Evolutionary conservation across 768 basidiomycete genomes (phyloP).

Genomic region (Agaricus sinodeliciosus): DNA sequence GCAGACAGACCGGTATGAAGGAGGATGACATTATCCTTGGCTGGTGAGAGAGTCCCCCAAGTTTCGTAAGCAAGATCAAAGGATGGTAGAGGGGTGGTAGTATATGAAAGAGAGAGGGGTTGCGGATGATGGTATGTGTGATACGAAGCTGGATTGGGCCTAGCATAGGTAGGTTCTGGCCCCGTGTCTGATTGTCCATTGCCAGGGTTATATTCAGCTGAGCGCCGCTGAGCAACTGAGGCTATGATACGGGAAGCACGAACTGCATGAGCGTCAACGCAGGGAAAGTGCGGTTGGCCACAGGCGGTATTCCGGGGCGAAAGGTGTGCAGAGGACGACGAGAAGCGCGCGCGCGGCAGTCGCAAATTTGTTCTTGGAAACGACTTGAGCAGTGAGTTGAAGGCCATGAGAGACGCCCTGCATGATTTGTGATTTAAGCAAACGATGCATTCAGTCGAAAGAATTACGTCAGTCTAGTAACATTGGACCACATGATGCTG

Average conservation of each 20-base stretch:
- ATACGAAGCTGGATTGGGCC: conserved; percentile 73
- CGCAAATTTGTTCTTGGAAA: conserved; percentile 6
- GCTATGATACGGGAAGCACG: conserved; percentile 50
- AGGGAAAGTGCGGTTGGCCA: conserved; percentile 47
- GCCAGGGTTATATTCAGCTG: conserved; percentile 11
- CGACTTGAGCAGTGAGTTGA: conserved; percentile 7
- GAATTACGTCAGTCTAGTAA: too few relatives aligned
- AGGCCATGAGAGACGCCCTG: conserved; percentile 2
- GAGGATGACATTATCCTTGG: conserved; percentile 83
- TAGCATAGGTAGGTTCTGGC: conserved; percentile 78
- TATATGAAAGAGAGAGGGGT: conserved; percentile 61
- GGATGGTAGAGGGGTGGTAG: conserved; percentile 45
- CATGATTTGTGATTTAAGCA: too few relatives aligned
- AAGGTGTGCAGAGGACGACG: conserved; percentile 1
- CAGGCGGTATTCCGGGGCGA: conserved; percentile 1
- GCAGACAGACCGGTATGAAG: conserved; percentile 96
- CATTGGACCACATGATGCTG: too few relatives aligned
- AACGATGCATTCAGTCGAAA: too few relatives aligned
- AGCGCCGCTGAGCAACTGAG: conserved; percentile 17
- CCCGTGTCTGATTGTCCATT: conserved; percentile 38
- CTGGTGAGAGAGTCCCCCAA: conserved; percentile 84
- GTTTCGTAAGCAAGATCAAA: conserved; percentile 96
- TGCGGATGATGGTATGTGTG: conserved; percentile 52
- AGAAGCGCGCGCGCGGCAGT: neutral
- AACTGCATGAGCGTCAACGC: conserved; percentile 76